Percentiles rank a stretch among this genome's conserved stretches.
Conservation (phyloP, 176 grass and related monocot genomes). For the Saccharum spontaneum region DNA sequence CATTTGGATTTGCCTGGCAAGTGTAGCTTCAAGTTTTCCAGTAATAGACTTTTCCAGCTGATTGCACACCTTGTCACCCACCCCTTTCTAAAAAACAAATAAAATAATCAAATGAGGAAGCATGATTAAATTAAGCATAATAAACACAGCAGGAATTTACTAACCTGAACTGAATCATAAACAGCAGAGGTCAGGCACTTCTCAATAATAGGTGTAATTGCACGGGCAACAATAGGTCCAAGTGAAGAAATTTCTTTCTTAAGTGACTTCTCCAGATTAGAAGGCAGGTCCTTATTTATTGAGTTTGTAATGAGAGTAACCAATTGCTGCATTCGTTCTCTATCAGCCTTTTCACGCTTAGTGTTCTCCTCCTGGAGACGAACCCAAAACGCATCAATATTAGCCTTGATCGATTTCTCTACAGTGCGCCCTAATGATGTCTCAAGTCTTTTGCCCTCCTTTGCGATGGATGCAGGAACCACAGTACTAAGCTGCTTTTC, state of each 20-base stretch:
- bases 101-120: conserved; percentile 24
- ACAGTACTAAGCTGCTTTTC: conserved; percentile 78
- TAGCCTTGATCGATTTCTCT: conserved; percentile 87
- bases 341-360: conserved; percentile 80
- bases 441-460: conserved; percentile 92
- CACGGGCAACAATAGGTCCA: conserved; percentile 68
- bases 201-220: conserved; percentile 76
- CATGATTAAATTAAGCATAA: conserved; percentile 24
- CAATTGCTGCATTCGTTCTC: conserved; percentile 75
- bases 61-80: conserved; percentile 85
- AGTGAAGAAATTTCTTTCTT: conserved; percentile 89
- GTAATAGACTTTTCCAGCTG: conserved; percentile 90
- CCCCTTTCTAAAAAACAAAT: conserved; percentile 74
- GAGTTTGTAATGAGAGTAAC: conserved; percentile 66
- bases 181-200: conserved; percentile 63
- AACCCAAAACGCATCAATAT: conserved; percentile 73
- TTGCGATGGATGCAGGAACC: conserved; percentile 57
- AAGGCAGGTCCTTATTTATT: conserved; percentile 77
- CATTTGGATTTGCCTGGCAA: conserved; percentile 89
- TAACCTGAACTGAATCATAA: conserved; percentile 89
- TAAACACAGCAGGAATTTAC: conserved; percentile 27
- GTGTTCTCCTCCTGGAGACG: conserved; percentile 76
- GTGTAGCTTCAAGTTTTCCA: conserved; percentile 84
- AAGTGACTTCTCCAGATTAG: conserved; percentile 65
- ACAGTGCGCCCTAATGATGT: conserved; percentile 66